Percentiles rank a stretch among this genome's conserved stretches.
phyloP scores from a whole-genome alignment of 2,329 filamentous ascomycete species.

The Fusarium sp. region DNA sequence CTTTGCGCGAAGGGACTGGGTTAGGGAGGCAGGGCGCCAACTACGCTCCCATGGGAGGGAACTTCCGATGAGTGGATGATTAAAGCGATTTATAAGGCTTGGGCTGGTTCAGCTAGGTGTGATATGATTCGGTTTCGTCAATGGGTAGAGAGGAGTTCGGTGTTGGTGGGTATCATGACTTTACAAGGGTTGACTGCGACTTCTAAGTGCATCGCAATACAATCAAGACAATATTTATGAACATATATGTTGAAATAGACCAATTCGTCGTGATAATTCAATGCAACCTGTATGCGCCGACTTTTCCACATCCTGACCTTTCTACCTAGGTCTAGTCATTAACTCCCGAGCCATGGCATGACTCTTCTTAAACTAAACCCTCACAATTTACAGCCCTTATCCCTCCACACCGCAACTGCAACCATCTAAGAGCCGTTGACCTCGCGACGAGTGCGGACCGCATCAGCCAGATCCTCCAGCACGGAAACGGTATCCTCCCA shows the following conservation, averaged over 20 bases:
- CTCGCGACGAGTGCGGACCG: constrained; percentile 81
- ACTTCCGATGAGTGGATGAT: constrained; percentile 38
- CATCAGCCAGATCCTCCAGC: constrained; percentile 87
- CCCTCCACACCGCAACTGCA: constrained; percentile 41
- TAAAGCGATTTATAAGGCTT: background rate
- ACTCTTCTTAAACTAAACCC: constrained; percentile 24
- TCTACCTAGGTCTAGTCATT: constrained; percentile 42
- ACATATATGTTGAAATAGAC: constrained; percentile 28
- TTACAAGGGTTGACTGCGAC: constrained; percentile 19
- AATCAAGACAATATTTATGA: constrained; percentile 12
- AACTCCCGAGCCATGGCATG: constrained; percentile 42
- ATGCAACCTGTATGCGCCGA: constrained; percentile 50
- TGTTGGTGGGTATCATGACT: constrained; percentile 27
- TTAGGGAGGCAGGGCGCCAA: constrained; percentile 50
- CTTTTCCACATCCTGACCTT: constrained; percentile 42
- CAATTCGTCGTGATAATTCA: constrained; percentile 46
- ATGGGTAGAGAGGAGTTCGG: constrained; percentile 25
- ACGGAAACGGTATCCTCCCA: constrained; percentile 89
- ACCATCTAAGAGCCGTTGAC: constrained; percentile 56
- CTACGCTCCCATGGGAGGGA: constrained; percentile 52
- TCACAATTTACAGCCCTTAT: constrained; percentile 6
- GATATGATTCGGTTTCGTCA: background rate
- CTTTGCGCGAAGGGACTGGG: constrained; percentile 55
- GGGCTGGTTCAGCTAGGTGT: background rate
- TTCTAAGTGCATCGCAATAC: constrained; percentile 3